Conservation (phyloP, 169 alveolate genomes). For the Plasmodium cynomolgi region DNA sequence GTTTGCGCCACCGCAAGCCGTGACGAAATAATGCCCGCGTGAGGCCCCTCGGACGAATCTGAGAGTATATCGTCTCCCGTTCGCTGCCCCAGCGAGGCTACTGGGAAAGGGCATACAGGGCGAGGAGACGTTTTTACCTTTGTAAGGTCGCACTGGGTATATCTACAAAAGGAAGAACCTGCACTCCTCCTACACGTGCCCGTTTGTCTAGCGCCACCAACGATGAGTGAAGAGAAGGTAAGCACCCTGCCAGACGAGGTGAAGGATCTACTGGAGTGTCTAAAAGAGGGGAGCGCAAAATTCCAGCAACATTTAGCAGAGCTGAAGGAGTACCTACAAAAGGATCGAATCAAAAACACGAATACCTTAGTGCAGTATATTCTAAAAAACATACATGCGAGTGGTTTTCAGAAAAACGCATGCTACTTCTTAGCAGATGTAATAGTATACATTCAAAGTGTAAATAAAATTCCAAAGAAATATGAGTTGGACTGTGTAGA, state of each 20-base stretch:
- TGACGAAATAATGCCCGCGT: not conserved
- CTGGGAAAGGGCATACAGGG: not conserved
- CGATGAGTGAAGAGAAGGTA: not conserved
- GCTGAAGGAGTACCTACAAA: slow-evolving; percentile 41
- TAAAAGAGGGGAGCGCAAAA: slow-evolving; percentile 24
- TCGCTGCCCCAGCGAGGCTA: not conserved
- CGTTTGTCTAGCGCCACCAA: not conserved
- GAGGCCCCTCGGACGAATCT: not conserved
- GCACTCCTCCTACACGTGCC: not conserved
- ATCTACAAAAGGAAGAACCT: not conserved
- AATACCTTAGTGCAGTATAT: slow-evolving; percentile 22
- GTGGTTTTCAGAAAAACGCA: slow-evolving; percentile 17
- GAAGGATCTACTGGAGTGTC: slow-evolving; percentile 20
- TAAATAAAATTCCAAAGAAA: slow-evolving; percentile 18
- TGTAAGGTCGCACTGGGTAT: not conserved
- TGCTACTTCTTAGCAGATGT: slow-evolving; percentile 62
- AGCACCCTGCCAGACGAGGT: slow-evolving; percentile 9
- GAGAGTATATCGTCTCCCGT: not conserved
- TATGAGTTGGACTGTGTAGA: not conserved
- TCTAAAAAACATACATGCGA: not conserved
- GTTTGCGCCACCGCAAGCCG: not conserved
- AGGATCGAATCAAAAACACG: slow-evolving; percentile 27
- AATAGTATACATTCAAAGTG: slow-evolving; percentile 41
- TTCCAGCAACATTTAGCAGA: slow-evolving; percentile 13
- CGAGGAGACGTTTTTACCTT: not conserved